A percentile compares a stretch with the other conserved stretches of the same genome.
These are phyloP conservation scores for Aspergillus sp. DNA, from an alignment of 2,329 filamentous ascomycete genomes.

Conservation along the genomic window DNA sequence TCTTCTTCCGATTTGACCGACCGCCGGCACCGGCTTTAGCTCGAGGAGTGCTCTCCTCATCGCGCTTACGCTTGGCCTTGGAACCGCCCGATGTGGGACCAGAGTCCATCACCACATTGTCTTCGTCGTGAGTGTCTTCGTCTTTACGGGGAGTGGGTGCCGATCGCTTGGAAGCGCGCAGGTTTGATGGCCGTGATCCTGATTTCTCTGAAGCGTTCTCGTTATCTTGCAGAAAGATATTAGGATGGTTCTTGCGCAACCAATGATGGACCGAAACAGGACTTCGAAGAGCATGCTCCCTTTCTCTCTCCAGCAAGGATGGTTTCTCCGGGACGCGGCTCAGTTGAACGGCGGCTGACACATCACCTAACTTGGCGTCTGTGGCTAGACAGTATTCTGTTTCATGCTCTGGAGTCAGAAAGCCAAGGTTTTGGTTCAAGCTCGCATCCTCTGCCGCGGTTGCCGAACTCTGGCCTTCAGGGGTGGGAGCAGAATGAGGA, in stretches of 20 bases:
- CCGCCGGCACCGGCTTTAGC: conserved; percentile 48
- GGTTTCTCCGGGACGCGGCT: conserved; percentile 36
- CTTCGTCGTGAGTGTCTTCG: conserved; percentile 45
- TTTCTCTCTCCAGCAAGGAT: conserved; percentile 53
- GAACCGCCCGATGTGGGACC: conserved; percentile 29
- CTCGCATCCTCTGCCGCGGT: conserved; percentile 19
- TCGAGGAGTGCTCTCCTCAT: conserved; percentile 48
- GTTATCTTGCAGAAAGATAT: conserved; percentile 79
- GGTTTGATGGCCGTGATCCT: conserved; percentile 38
- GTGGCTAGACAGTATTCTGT: conserved; percentile 42
- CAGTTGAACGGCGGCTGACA: conserved; percentile 55
- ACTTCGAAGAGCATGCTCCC: conserved; percentile 65
- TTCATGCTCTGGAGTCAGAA: conserved; percentile 46
- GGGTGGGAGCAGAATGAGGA: conserved; percentile 27
- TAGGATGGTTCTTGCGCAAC: conserved; percentile 80
- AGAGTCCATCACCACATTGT: conserved; percentile 40
- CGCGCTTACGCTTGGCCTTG: conserved; percentile 49
- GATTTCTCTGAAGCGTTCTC: conserved; percentile 50
- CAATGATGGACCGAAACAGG: conserved; percentile 94
- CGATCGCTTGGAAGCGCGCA: conserved; percentile 43
- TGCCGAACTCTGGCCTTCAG: conserved; percentile 16
- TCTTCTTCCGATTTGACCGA: conserved; percentile 39
- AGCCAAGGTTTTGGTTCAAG: conserved; percentile 40
- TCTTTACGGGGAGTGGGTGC: conserved; percentile 39
- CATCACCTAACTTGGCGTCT: conserved; percentile 42